Base-by-base conservation (phyloP, 805 yeast species). In the Candida coquimbonensis region DNA sequence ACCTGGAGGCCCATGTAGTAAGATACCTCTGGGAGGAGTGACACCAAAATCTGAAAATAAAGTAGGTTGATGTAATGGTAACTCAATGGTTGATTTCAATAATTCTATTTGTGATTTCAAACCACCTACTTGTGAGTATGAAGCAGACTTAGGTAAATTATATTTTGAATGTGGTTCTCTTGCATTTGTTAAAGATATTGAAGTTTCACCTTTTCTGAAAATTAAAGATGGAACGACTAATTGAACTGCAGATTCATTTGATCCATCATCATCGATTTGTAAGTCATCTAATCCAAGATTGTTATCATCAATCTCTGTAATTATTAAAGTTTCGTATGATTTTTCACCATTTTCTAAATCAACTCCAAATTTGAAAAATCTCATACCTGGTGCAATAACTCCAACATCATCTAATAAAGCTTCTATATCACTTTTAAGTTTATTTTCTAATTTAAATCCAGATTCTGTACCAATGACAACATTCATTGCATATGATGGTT, bases 1-100 rank as follows among this genome's bases (percentile, higher is more conserved):
- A 4, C 99, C 99, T 3, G 98, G 93, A 3, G 97, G 96, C 0
- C 99, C 99, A 66, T 91, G 96, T 12, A 91, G 65, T 14, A 91
- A 67, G n/a, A 91, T 80, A 33, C 99, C 99, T 47, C 96, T 72
- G 13, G 96, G 96, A 9, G 99, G 97, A 9, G 83, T 74, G 17
- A 89, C 83, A n/a, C 91, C 89, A 67, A 91, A 93, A 45, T 85
- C 80, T 8, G 81, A 72, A 56, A 90, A 91, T 31, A 88, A 64
- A 7, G 75, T 73, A 0, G 97, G 96, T 46, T 78, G 78, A 49
- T 81, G 79, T 25, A 93, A 70, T 0, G 99, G 97, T 3, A 91
- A 69, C 44, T 85, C 85, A 9, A 90, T 78, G 0, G 90, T 78
- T 7, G 83, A 72, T 44, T 80, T 72, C 21, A 93, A 65, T 4